Conservation (phyloP, 257 asterid genomes). For the Ehretia macrophylla region DNA sequence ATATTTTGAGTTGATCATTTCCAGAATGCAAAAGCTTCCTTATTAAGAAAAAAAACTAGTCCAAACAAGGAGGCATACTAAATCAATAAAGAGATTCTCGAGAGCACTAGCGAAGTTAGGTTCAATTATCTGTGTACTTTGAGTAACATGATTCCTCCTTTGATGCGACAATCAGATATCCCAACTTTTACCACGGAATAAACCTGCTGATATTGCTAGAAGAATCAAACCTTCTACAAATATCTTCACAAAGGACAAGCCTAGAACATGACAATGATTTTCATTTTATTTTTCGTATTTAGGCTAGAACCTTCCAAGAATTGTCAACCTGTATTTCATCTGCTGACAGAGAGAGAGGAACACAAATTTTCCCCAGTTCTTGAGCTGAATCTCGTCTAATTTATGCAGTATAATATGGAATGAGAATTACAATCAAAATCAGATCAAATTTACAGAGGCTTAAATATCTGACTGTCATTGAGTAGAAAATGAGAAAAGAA, state of each 20-base stretch:
- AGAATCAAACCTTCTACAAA: slow-evolving; percentile 25
- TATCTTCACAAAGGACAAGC: slow-evolving; percentile 23
- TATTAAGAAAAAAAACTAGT: slow-evolving; percentile 19
- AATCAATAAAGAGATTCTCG: slow-evolving; percentile 63
- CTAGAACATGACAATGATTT: too few species aligned
- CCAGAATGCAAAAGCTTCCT: slow-evolving; percentile 11
- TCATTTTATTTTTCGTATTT: too few species aligned
- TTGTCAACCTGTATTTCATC: too few species aligned
- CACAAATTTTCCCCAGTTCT: too few species aligned
- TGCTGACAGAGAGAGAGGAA: too few species aligned
- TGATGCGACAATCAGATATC: slow-evolving; percentile 49
- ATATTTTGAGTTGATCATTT: slow-evolving; percentile 9
- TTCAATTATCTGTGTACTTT: slow-evolving; percentile 50
- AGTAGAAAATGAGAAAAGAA: too few species aligned
- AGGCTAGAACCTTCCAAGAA: too few species aligned
- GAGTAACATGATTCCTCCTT: slow-evolving; percentile 54
- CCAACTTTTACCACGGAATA: slow-evolving; percentile 21
- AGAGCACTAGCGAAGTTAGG: slow-evolving; percentile 43
- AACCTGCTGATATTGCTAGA: slow-evolving; percentile 27
- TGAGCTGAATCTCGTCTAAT: too few species aligned
- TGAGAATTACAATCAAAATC: too few species aligned
- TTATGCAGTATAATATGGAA: too few species aligned
- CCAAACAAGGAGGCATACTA: slow-evolving; percentile 24
- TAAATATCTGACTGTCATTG: too few species aligned
- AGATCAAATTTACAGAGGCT: too few species aligned